Evolutionary conservation across 345 rosid species (phyloP), one percentile per base, ranked within the genome.

Genomic region (Camelina sativa): DNA sequence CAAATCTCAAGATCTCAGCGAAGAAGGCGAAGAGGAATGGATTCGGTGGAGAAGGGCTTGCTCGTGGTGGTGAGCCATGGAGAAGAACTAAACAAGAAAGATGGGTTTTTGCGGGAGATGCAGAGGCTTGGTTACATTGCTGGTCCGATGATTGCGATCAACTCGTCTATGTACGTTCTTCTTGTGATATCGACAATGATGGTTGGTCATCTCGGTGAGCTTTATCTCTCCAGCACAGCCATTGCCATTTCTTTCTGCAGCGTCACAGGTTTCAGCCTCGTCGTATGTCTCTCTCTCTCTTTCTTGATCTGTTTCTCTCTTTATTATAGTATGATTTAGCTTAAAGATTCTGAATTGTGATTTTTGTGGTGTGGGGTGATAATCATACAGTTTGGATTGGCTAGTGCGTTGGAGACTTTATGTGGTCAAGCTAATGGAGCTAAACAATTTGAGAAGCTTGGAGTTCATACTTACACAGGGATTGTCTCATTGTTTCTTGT

Each of bases 351-450:
- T 59, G 12, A 35, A 1, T 11, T 59, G 28, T 59, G 15, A 16
- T 56, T 16, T 20, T 15, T 8, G 4, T 25, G 28, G 35, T 32
- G 35, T 0, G 6, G 8, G 35, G 35, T 32, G 35, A 23, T 23
- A 25, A 37, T 11, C 23, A 43, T 9, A 55, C 91, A 89, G 97
- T 75, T 82, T 54, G 97, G 97, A 34, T 82, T 91, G 82, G 82
- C 98, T 2, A 82, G 76, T 79, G 94, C 90, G 15, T 69, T 91
- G 76, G 97, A 93, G 77, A 93, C 97, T 28, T 54, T 93, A 48
- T 81, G 88, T 60, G 96, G 98, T 3, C 97, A 91, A 86, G 89
- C 91, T 2, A 81, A 83, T 71, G 97, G 96, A 84, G 93, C 96
- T 40, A 65, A 84, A 22, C 93, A 88, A 52, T 88, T 74, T 38